Evolutionary conservation across 225 moss, liverwort and hornwort species (phyloP).

Genomic region (Physcomitrium patens): DNA sequence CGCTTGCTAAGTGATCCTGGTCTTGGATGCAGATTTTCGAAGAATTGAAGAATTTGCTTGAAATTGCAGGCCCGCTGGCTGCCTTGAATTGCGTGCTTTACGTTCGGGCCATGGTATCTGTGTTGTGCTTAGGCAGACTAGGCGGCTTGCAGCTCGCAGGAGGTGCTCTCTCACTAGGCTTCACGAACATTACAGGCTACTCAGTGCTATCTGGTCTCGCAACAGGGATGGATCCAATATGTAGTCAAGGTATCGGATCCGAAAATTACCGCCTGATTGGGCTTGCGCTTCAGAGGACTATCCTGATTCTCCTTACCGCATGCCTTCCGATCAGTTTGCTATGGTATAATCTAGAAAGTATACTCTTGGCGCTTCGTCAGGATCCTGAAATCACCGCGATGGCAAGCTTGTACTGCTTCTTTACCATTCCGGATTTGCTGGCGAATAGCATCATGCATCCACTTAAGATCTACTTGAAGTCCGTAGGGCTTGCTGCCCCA

Average conservation of each 20-base stretch:
- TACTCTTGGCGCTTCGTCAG: conserved; percentile 68
- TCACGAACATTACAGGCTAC: conserved; percentile 95
- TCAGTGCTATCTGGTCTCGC: conserved; percentile 85
- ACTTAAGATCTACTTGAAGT: conserved; percentile 81
- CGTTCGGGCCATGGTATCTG: conserved; percentile 89
- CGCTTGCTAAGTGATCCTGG: neutral
- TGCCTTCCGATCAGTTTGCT: conserved; percentile 79
- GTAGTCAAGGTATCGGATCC: conserved; percentile 82
- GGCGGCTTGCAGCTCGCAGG: conserved; percentile 87
- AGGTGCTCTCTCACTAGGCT: conserved; percentile 83
- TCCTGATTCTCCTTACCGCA: conserved; percentile 75
- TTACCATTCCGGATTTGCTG: conserved; percentile 76
- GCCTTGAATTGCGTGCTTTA: conserved; percentile 86
- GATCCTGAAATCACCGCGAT: conserved; percentile 71
- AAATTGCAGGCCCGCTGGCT: conserved; percentile 75
- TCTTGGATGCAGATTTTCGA: conserved; percentile 55
- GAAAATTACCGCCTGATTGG: conserved; percentile 85
- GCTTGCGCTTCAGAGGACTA: conserved; percentile 83
- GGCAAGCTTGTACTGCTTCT: conserved; percentile 76
- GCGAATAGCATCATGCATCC: conserved; percentile 89
- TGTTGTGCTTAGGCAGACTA: conserved; percentile 76
- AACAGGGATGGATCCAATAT: conserved; percentile 92
- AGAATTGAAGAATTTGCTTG: conserved; percentile 68
- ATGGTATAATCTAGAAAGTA: conserved; percentile 79
- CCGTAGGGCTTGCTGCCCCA: conserved; percentile 80